These are phyloP conservation scores for Phaeophleospora eucalypticola DNA, from an alignment of 2,329 filamentous ascomycete species.

Conservation along the genomic window DNA sequence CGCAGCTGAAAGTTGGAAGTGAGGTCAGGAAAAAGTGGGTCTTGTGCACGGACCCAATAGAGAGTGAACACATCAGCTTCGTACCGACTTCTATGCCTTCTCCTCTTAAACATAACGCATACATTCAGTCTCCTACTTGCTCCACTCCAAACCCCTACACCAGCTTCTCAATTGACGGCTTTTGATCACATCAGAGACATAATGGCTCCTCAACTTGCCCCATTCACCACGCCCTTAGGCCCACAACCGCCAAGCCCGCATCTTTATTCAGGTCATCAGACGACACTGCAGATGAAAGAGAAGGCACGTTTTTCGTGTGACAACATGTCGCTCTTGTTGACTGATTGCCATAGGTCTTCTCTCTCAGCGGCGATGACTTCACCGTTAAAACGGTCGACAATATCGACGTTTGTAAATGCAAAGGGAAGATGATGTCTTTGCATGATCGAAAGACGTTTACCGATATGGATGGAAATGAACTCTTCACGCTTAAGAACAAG, in stretches of 20 bases:
- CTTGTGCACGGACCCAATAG: too few relatives aligned
- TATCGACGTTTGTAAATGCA: slow-evolving; percentile 52
- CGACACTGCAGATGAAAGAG: slow-evolving; percentile 52
- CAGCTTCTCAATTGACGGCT: too few relatives aligned
- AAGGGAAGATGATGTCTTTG: slow-evolving; percentile 53
- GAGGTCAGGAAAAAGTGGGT: too few relatives aligned
- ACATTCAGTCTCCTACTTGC: too few relatives aligned
- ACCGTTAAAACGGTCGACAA: slow-evolving; percentile 56
- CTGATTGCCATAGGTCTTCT: slow-evolving; percentile 56
- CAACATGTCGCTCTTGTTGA: too few relatives aligned
- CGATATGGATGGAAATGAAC: slow-evolving; percentile 51
- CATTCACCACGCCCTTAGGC: slow-evolving; percentile 29
- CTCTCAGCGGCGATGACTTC: slow-evolving; percentile 61
- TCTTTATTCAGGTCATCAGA: slow-evolving; percentile 29
- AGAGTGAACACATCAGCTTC: too few relatives aligned
- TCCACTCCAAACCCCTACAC: too few relatives aligned
- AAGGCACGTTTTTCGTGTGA: slow-evolving; percentile 35
- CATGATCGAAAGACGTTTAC: slow-evolving; percentile 54
- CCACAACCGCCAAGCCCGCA: slow-evolving; percentile 25
- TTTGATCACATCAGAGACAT: too few relatives aligned
- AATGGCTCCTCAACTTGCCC: slow-evolving; percentile 12
- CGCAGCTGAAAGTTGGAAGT: too few relatives aligned
- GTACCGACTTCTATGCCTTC: too few relatives aligned
- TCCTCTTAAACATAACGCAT: too few relatives aligned
- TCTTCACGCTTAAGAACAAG: slow-evolving; percentile 59